Conservation (phyloP, 805 yeast genomes). For the Candida dendrica region DNA sequence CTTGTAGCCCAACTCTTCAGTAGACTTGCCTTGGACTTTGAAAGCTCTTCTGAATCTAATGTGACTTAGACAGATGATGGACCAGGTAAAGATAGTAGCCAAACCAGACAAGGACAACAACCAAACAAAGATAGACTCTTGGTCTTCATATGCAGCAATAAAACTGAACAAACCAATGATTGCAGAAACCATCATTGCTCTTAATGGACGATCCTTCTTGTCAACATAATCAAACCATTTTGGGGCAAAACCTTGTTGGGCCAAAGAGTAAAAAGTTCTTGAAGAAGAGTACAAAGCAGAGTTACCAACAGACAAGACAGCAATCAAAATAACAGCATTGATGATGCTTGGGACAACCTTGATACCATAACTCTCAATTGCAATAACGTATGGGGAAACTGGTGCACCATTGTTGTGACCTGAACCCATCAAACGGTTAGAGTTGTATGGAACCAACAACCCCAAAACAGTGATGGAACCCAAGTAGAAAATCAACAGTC, state of each 20-base stretch:
- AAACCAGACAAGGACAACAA: conserved; percentile 55
- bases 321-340: conserved; percentile 57
- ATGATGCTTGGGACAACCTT: conserved; percentile 54
- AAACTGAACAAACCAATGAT: conserved; percentile 54
- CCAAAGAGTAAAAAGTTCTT: conserved; percentile 45
- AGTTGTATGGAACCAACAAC: conserved; percentile 45
- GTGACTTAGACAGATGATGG: conserved; percentile 45
- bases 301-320: conserved; percentile 52
- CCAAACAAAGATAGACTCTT: conserved; percentile 58
- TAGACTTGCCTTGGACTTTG: conserved; percentile 40
- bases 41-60: conserved; percentile 53
- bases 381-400: conserved; percentile 68
- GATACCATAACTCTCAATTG: conserved; percentile 48
- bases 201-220: conserved; percentile 51
- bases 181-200: conserved; percentile 42
- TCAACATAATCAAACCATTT: conserved; percentile 43
- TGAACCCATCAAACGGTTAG: conserved; percentile 35
- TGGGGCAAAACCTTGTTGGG: conserved; percentile 59
- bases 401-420: conserved; percentile 28
- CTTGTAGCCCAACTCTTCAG: conserved; percentile 42
- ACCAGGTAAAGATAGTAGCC: conserved; percentile 58
- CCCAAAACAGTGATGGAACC: conserved; percentile 41
- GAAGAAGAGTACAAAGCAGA: conserved; percentile 45
- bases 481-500: conserved; percentile 44
- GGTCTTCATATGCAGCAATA: conserved; percentile 53